Conservation (phyloP, 2,329 filamentous ascomycete species). For the Zalaria sp. region DNA sequence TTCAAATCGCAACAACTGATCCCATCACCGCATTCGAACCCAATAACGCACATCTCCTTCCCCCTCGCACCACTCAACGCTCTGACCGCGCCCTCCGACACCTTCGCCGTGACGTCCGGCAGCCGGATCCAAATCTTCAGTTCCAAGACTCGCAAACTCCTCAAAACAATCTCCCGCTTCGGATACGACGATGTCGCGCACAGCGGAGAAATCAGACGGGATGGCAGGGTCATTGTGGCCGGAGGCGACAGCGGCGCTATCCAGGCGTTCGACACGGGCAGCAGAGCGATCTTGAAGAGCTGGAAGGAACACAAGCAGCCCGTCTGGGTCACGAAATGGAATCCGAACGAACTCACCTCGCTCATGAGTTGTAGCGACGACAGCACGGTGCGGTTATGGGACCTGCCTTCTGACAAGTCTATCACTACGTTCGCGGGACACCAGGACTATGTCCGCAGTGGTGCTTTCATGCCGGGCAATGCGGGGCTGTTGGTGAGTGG, state of each 20-base stretch:
- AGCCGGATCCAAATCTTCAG: slow-evolving; percentile 90
- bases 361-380: slow-evolving; percentile 88
- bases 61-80: slow-evolving; percentile 35
- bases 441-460: slow-evolving; percentile 80
- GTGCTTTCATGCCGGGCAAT: slow-evolving; percentile 65
- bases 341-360: slow-evolving; percentile 64
- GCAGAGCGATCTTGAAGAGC: slow-evolving; percentile 83
- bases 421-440: slow-evolving; percentile 73
- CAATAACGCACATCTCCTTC: slow-evolving; percentile 80
- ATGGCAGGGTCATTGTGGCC: slow-evolving; percentile 78
- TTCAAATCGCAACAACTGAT: slow-evolving; percentile 88
- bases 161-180: slow-evolving; percentile 91
- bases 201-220: slow-evolving; percentile 73
- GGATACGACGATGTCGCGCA: slow-evolving; percentile 66
- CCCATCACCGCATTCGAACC: slow-evolving; percentile 78
- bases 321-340: slow-evolving; percentile 84
- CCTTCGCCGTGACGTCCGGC: slow-evolving; percentile 89
- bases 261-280: slow-evolving; percentile 87
- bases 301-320: slow-evolving; percentile 93
- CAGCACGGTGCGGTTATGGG: slow-evolving; percentile 85
- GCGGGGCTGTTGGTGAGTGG: slow-evolving; percentile 67
- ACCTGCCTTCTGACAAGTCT: slow-evolving; percentile 67
- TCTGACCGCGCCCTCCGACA: slow-evolving; percentile 38
- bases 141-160: slow-evolving; percentile 73
- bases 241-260: slow-evolving; percentile 86